phyloP scores from a whole-genome alignment of 2,329 filamentous ascomycete species.

The Tolypocladium inflatum region DNA sequence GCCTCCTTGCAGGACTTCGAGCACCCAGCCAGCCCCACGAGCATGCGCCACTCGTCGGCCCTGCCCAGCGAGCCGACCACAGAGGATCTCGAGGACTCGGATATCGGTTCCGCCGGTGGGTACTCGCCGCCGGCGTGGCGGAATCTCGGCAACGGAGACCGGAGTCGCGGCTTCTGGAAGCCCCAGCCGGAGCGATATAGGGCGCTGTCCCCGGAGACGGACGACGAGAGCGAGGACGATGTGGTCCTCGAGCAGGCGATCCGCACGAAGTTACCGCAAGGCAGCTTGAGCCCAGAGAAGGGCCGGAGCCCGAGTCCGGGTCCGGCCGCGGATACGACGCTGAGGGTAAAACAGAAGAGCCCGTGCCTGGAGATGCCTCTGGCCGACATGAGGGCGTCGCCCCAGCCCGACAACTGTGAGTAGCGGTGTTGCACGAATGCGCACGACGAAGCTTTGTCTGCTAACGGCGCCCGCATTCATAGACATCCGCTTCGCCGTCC shows the following conservation, averaged over 20 bases:
- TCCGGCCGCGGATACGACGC: slow-evolving; percentile 24
- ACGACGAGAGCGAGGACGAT: slow-evolving; percentile 19
- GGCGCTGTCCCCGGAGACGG: slow-evolving; percentile 15
- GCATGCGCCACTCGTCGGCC: slow-evolving; percentile 20
- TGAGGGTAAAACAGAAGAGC: slow-evolving; percentile 23
- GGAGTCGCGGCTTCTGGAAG: slow-evolving; percentile 51
- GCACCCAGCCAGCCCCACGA: slow-evolving; percentile 30
- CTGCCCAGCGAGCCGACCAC: slow-evolving; percentile 23
- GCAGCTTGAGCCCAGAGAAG: slow-evolving; percentile 47
- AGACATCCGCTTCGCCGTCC: slow-evolving; percentile 84
- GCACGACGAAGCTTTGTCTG: not conserved
- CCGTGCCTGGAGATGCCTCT: slow-evolving; percentile 9
- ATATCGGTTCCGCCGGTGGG: slow-evolving; percentile 40
- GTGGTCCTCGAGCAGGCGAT: slow-evolving; percentile 41
- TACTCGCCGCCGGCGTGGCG: slow-evolving; percentile 54
- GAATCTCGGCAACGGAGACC: slow-evolving; percentile 49
- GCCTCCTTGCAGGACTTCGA: slow-evolving; percentile 46
- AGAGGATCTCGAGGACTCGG: slow-evolving; percentile 34
- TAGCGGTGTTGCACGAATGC: not conserved
- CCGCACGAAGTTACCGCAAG: slow-evolving; percentile 44
- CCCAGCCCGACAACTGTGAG: slow-evolving; percentile 40
- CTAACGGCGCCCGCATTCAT: slow-evolving; percentile 5
- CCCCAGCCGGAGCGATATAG: slow-evolving; percentile 4
- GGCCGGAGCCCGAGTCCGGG: slow-evolving; percentile 36
- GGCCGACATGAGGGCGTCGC: slow-evolving; percentile 13